Evolutionary conservation across 2,329 filamentous ascomycete species (phyloP).

Genomic region (Colletotrichum caudatum): DNA sequence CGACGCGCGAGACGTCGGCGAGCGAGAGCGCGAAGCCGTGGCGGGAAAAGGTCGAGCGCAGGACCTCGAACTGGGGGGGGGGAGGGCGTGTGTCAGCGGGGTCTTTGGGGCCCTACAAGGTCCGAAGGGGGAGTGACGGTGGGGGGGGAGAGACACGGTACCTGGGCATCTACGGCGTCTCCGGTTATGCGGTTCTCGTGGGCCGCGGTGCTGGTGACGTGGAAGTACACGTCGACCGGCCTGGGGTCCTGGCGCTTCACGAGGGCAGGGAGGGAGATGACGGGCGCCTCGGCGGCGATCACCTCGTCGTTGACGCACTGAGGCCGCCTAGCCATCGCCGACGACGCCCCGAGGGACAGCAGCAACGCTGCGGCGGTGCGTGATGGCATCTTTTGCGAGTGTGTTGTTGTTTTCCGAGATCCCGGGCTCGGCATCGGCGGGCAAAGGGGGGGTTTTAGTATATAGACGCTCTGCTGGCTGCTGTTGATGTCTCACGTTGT

Average conservation of each 20-base stretch:
- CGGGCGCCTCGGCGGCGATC: constrained; percentile 2
- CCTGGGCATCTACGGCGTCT: constrained; percentile 29
- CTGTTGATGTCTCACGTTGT: background rate
- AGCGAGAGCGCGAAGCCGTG: constrained; percentile 33
- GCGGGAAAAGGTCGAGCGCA: constrained; percentile 30
- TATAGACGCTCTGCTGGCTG: background rate
- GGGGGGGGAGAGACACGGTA: background rate
- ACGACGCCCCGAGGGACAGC: constrained; percentile 9
- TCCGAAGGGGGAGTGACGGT: background rate
- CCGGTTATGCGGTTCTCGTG: constrained; percentile 46
- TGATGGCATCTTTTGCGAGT: constrained; percentile 3
- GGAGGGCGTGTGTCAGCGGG: constrained; percentile 4
- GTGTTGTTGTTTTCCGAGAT: background rate
- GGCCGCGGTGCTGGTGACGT: constrained; percentile 64
- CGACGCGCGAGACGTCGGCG: constrained; percentile 35
- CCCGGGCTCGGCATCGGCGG: background rate
- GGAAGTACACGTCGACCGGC: constrained; percentile 56
- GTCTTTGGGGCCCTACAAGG: too few species aligned
- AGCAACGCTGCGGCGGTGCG: constrained; percentile 3
- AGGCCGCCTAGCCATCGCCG: constrained; percentile 9
- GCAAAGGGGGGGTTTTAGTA: background rate
- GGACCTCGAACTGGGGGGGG: constrained; percentile 37
- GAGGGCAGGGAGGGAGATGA: background rate
- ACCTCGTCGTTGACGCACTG: constrained; percentile 33
- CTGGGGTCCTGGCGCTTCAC: constrained; percentile 31